Evolutionary conservation across 345 rosid genomes (phyloP), one percentile per base, ranked within the genome.

Genomic region (Syzygium grande): DNA sequence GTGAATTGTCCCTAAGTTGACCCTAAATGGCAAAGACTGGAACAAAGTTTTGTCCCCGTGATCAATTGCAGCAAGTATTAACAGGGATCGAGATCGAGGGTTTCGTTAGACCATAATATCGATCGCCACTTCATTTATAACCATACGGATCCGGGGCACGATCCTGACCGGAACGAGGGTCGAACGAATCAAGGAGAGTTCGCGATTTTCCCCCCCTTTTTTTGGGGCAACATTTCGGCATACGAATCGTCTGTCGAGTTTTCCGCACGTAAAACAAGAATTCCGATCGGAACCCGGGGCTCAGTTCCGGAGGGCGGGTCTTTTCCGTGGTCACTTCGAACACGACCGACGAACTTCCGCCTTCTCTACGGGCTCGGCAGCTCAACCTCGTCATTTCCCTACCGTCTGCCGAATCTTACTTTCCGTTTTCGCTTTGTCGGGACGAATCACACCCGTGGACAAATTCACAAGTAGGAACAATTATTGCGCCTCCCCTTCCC

Each of bases 151-250:
- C 11, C 2, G 0, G 23, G 79, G 43, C 12, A 6, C 12, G 1
- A 30, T 16, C 43, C 6, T n/a, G 43, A 30, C 23, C 10, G 4
- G 58, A 55, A 55, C 25, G 25, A 4, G 22, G 19, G 79, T 30
- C 12, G 21, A 68, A 9, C 0, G 79, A 17, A 21, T 68, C 79
- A 2, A 34, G 23, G 25, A 34, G 46, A 12, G 34, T 2, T 2
- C 0, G 73, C 73, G n/a, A 59, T 59, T 59, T 5, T 27, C 3
- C 5, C 5, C 5, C 53, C 5, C n/a, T 0, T 23, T 11, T n/a
- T 58, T 29, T n/a, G 34, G 73, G n/a, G 34, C 34, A 13, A 61
- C 73, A 68, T 68, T 68, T 0, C 13, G 12, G 34, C 6, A 23
- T 17, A 68, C 41, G 78, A 34, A 68, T 34, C 34, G 25, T 19